Conservation (phyloP, 2,329 filamentous ascomycete genomes). For the Cladosporium sp. region DNA sequence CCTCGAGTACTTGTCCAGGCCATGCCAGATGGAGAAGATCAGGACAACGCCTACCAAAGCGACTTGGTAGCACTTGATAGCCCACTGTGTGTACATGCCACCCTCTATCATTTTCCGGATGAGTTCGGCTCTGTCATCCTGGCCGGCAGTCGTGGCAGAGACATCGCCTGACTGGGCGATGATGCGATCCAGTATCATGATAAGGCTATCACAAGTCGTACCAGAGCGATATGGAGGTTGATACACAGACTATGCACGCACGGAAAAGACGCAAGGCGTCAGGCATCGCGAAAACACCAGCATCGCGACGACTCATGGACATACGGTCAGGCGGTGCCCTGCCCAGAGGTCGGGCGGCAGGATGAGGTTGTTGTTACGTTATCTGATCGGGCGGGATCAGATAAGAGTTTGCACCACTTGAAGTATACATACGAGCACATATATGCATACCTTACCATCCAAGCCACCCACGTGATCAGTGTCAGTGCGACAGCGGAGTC, state of each 20-base stretch:
- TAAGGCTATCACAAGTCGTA: not conserved
- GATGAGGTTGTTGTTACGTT: constrained; percentile 4
- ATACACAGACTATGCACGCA: not conserved
- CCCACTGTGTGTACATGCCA: constrained; percentile 32
- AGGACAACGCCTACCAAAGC: constrained; percentile 42
- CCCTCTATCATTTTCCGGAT: constrained; percentile 10
- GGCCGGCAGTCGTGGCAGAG: not conserved
- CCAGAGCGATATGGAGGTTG: not conserved
- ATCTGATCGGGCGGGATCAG: constrained; percentile 16
- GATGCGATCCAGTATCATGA: constrained; percentile 18
- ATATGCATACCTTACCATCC: not conserved
- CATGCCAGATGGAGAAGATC: constrained; percentile 42
- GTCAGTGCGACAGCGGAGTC: not conserved
- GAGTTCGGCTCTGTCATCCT: constrained; percentile 8
- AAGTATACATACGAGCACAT: not conserved
- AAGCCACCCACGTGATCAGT: not conserved
- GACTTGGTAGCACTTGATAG: constrained; percentile 45
- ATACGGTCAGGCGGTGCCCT: not conserved
- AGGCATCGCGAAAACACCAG: constrained; percentile 4
- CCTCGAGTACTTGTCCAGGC: constrained; percentile 35
- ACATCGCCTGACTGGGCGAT: constrained; percentile 16
- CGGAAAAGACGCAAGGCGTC: not conserved
- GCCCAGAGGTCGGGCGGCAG: constrained; percentile 12
- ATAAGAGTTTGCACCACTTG: not conserved
- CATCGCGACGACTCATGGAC: not conserved